Conservation (phyloP, 192 early-diverging fungal genomes). For the Gonapodya prolifera region DNA sequence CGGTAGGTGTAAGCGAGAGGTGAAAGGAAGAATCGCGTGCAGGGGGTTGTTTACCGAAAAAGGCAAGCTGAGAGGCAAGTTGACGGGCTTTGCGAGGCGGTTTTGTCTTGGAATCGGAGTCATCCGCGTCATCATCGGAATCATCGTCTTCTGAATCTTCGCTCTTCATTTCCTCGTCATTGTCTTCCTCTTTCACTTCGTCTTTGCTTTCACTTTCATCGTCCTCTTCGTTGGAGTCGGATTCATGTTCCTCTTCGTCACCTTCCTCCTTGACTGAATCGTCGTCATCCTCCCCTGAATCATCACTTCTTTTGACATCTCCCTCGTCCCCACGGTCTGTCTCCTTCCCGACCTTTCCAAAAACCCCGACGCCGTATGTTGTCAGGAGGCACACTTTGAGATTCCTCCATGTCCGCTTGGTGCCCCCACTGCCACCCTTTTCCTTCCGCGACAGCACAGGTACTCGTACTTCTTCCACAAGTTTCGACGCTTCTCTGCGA, state of each 20-base stretch:
- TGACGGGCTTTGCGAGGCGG: not conserved
- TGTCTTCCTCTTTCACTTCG: not conserved
- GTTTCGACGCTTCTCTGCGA: not conserved
- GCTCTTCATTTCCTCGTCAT: not conserved
- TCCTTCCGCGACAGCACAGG: not conserved
- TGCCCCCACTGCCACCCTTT: too few species aligned
- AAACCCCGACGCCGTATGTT: not conserved
- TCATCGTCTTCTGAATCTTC: not conserved
- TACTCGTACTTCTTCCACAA: not conserved
- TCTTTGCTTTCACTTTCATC: too few species aligned
- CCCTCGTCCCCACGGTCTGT: not conserved
- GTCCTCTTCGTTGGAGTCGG: too few species aligned
- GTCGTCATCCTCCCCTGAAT: not conserved
- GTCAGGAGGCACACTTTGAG: not conserved
- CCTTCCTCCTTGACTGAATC: not conserved
- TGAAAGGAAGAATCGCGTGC: not conserved
- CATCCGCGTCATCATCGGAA: too few species aligned
- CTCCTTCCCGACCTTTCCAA: not conserved
- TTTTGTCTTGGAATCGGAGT: not conserved
- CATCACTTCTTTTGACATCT: not conserved
- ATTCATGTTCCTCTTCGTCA: not conserved
- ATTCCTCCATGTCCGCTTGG: too few species aligned
- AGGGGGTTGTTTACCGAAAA: not conserved
- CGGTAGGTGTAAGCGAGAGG: constrained; percentile 3
- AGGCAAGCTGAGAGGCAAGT: not conserved